Evolutionary conservation across 768 basidiomycete genomes (phyloP), one percentile per base, ranked within the genome.

Genomic region (Boletus barrowsii): DNA sequence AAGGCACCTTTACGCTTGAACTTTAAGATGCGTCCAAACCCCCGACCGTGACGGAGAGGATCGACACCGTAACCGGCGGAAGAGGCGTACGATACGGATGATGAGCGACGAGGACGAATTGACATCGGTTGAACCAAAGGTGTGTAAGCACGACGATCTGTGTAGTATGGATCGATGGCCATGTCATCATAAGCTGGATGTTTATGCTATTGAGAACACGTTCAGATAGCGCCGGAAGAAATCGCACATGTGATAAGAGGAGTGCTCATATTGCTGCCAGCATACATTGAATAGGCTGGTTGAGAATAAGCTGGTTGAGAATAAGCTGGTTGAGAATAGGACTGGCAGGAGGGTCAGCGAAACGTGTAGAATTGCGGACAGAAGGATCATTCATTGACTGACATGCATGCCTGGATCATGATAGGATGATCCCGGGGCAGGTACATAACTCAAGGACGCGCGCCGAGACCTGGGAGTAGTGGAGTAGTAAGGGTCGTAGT

Each of bases 1-100:
- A 87, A 80, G 13, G 82, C 75, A 11, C 84, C 85, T 73, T 85
- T 88, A 66, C 83, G 81, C 70, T 85, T 87, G 73, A 90, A 90
- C 66, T 86, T 88, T 54, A 90, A 74, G 50, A 81, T 73, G 39
- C 77, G 71, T 26, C 79, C 73, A 59, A 76, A 79, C 14, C 78
- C 73, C 24, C 76, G 29, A 29, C 29, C 29, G 8, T 29, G 74
- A 20, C 76, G 78, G 64, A 77, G 81, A n/a, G 72, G 64, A 53
- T 82, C 76, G 35, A 62, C 73, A 29, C 59, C 37, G 59, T 72
- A 72, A 2, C 71, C 66, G 10, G 72, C 61, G 33, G 71, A 65
- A 24, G 75, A 71, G 13, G 69, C 52, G 32, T 76, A 71, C 29
- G 79, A 74, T 46, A 79, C 49, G 33, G 71, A 72, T 63, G 75